Evolutionary conservation across 192 early-diverging fungal species (phyloP).

Genomic region (Phlyctochytrium planicorne): DNA sequence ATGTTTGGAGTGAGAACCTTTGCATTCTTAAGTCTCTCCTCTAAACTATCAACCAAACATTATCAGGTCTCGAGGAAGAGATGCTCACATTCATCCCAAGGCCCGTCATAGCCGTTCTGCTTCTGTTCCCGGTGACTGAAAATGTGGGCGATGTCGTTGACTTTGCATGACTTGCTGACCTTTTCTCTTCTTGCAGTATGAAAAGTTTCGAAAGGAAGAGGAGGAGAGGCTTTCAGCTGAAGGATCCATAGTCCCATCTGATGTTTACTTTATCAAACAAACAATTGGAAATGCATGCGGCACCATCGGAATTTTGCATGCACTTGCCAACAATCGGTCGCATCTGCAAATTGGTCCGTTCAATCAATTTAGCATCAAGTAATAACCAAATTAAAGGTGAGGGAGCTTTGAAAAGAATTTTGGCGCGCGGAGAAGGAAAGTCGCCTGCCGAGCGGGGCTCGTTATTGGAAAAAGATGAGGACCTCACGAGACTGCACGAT

Average conservation of each 20-base stretch:
- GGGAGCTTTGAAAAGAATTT: conserved; percentile 64
- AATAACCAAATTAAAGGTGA: conserved; percentile 23
- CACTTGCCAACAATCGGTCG: conserved; percentile 74
- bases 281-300: conserved; percentile 93
- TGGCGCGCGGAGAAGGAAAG: conserved; percentile 58
- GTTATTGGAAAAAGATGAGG: conserved; percentile 62
- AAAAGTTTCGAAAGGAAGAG: conserved; percentile 51
- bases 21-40: background rate
- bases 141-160: background rate
- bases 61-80: conserved; percentile 75
- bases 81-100: conserved; percentile 75
- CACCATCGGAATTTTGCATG: conserved; percentile 90
- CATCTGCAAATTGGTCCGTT: conserved; percentile 36
- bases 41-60: background rate
- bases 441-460: conserved; percentile 73
- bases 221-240: conserved; percentile 40
- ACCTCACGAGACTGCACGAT: conserved; percentile 41
- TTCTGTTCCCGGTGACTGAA: conserved; percentile 73
- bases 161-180: background rate
- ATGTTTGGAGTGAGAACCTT: conserved; percentile 66
- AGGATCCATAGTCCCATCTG: conserved; percentile 52
- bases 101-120: conserved; percentile 79
- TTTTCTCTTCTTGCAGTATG: conserved; percentile 27
- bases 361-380: background rate
- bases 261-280: conserved; percentile 79